Evolutionary conservation across 1,139 yeast genomes (phyloP), one percentile per base, ranked within the genome.

Genomic region (Sporopachydermia cereana): DNA sequence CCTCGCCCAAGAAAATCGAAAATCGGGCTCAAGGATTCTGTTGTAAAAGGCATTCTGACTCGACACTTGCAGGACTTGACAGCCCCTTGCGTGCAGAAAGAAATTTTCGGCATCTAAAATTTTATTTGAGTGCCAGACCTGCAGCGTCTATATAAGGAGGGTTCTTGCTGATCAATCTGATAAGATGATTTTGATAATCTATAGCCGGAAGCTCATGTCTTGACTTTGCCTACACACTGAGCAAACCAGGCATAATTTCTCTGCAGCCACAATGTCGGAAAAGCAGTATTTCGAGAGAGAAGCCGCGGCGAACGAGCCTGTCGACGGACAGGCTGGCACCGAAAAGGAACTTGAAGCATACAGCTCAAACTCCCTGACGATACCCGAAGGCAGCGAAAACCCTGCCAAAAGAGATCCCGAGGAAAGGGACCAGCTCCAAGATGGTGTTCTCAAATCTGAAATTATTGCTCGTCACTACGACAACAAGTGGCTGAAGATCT

Each of bases 371-470:
- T 25, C 12, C 7, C 7, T 7, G 14, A 25, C 14, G 12, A 7
- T 7, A 25, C 29, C 29, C 29, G 7, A 14, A 14, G 14, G 29
- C 29, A 7, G 12, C 29, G 7, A 25, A 25, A 25, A 7, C 29
- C n/a, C 12, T n/a, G 7, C 22, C 41, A 7, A 7, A 34, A 7
- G 22, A 7, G 22, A 34, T 14, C 41, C 41, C 12, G 7, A 7
- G 12, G 12, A 34, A 7, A 14, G n/a, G 22, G 7, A 7, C 14
- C 22, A 34, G 20, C 7, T 20, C n/a, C 14, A 7, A 34, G 41
- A 49, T 41, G 70, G 70, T 41, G 68, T 66, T 5, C 53, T 59
- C 22, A 59, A 62, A 44, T 58, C 63, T 29, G 71, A 66, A 51
- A 56, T 60, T 16, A 50, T 61, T 23, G 53, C 64, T 30, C 47